Percentiles rank a stretch among this genome's conserved stretches.
phyloP scores from a whole-genome alignment of 139 green algal species.

The Tetratostichococcus sp. region DNA sequence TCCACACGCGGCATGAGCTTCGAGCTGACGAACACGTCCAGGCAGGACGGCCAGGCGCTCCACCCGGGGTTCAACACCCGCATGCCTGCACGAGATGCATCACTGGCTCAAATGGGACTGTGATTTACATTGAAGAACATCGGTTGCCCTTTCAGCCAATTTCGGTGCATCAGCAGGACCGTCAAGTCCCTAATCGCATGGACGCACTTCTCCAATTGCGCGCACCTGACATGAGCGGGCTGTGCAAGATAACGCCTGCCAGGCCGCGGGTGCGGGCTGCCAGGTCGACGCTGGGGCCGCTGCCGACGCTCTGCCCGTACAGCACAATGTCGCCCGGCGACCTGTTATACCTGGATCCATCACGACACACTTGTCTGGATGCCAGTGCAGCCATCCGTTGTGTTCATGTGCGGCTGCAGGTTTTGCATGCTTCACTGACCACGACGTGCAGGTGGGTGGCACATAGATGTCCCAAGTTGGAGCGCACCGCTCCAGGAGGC shows the following conservation, averaged over 20 bases:
- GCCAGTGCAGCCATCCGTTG: too few species aligned
- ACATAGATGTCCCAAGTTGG: too few species aligned
- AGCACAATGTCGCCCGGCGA: slow-evolving; percentile 62
- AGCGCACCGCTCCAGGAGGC: background rate
- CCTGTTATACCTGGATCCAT: background rate
- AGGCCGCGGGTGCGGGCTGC: slow-evolving; percentile 44
- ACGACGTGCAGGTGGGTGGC: too few species aligned
- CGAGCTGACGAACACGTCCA: slow-evolving; percentile 84
- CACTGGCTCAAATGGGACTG: too few species aligned
- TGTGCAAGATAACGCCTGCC: slow-evolving; percentile 82
- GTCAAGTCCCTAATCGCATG: too few species aligned
- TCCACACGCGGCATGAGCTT: slow-evolving; percentile 58
- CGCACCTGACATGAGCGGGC: slow-evolving; percentile 70
- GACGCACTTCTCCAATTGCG: background rate
- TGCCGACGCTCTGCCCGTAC: slow-evolving; percentile 87
- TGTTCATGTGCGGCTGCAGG: too few species aligned
- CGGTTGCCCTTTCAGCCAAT: too few species aligned
- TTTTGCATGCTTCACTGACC: too few species aligned
- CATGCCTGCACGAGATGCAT: slow-evolving; percentile 45
- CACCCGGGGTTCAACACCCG: slow-evolving; percentile 78
- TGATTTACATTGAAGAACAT: too few species aligned
- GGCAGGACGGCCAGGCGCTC: slow-evolving; percentile 62
- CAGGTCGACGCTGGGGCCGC: slow-evolving; percentile 34
- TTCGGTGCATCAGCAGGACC: too few species aligned
- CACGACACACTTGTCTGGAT: background rate